A percentile compares a stretch with the other conserved stretches of the same genome.
phyloP scores from a whole-genome alignment of 805 yeast species.

The Cyberlindnera xishuangbannaensis region DNA sequence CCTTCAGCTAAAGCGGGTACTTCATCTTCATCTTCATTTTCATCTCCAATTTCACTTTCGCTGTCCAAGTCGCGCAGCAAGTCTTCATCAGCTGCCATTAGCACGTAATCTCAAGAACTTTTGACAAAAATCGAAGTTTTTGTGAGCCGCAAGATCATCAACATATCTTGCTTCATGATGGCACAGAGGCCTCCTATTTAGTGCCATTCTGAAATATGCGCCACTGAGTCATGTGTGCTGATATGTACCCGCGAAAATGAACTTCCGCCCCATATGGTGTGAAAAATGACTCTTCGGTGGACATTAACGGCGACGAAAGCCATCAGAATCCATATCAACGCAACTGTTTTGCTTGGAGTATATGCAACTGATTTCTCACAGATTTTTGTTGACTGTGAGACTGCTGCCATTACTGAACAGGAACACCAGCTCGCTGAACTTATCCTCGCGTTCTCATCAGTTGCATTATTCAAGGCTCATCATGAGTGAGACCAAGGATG shows the following conservation, averaged over 20 bases:
- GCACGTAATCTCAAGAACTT: neutral
- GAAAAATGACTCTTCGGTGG: constrained; percentile 5
- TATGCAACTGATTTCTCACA: constrained; percentile 10
- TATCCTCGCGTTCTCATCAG: constrained; percentile 3
- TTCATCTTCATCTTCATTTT: constrained; percentile 15
- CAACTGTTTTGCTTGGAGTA: no score
- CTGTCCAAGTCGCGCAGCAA: constrained; percentile 30
- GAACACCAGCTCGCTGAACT: no score
- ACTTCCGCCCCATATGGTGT: neutral
- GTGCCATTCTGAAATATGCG: constrained; percentile 4
- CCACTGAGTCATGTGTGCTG: neutral
- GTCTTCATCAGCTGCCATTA: constrained; percentile 22
- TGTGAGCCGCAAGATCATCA: no score
- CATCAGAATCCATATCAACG: no score
- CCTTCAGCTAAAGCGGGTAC: neutral
- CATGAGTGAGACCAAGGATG: constrained; percentile 13
- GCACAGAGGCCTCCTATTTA: no score
- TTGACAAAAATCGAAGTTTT: no score
- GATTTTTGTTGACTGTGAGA: constrained; percentile 6
- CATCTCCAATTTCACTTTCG: no score
- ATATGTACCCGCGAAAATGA: constrained; percentile 5
- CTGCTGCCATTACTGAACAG: constrained; percentile 7
- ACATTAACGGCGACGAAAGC: no score
- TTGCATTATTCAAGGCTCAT: constrained; percentile 3
- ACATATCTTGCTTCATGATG: no score